Conservation (phyloP, 371 early-diverging fungal genomes). For the Fennellomyces sp. region DNA sequence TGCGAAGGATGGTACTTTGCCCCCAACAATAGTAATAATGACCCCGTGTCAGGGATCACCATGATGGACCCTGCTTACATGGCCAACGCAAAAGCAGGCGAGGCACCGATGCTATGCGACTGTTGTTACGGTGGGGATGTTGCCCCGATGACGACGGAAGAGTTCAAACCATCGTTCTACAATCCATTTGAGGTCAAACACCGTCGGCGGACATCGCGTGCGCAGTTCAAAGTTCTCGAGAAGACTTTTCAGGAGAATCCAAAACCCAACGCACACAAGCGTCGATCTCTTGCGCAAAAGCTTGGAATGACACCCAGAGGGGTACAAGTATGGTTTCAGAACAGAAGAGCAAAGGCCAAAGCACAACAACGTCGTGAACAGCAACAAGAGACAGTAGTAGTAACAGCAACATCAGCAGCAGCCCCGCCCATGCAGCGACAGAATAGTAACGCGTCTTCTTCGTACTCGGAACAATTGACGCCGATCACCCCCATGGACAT, state of each 20-base stretch:
- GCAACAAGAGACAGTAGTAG: background rate
- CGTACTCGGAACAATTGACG: conserved; percentile 1
- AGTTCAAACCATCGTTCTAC: conserved; percentile 69
- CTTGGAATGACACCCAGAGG: conserved; percentile 87
- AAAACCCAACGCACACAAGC: conserved; percentile 69
- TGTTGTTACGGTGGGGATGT: background rate
- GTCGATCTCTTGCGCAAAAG: conserved; percentile 66
- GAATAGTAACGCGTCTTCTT: background rate
- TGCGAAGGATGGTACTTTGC: background rate
- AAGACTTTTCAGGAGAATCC: conserved; percentile 66
- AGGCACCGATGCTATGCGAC: background rate
- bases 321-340: conserved; percentile 99
- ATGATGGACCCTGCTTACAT: conserved; percentile 1
- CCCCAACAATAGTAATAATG: too few species aligned
- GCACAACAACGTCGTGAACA: conserved; percentile 16
- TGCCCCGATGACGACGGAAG: conserved; percentile 15
- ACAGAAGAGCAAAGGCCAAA: conserved; percentile 87
- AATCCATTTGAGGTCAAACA: conserved; percentile 81
- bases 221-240: conserved; percentile 71
- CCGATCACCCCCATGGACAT: conserved; percentile 2
- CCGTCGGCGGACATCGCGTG: conserved; percentile 70
- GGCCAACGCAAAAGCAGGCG: background rate
- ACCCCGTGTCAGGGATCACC: background rate
- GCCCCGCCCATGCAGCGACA: conserved; percentile 5
- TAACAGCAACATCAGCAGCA: background rate